phyloP scores from a whole-genome alignment of 2,329 filamentous ascomycete species.

The Xylaria digitata region DNA sequence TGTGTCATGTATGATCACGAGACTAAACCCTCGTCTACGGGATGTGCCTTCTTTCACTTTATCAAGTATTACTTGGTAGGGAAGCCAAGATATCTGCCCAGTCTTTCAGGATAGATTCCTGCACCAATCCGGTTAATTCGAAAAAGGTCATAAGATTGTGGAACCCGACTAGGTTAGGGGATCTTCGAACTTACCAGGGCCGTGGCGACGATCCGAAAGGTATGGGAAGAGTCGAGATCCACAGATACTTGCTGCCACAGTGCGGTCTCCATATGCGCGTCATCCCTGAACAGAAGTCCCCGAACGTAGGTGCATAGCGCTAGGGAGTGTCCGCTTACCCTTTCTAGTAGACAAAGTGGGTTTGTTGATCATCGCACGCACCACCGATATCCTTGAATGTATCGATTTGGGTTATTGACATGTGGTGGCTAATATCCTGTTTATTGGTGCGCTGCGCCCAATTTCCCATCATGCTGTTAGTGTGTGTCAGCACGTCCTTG shows the following conservation, averaged over 20 bases:
- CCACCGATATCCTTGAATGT: not conserved
- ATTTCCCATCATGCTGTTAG: not conserved
- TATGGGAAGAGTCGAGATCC: not conserved
- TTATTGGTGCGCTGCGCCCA: not conserved
- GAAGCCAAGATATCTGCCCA: too few species aligned
- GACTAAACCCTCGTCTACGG: too few species aligned
- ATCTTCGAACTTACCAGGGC: too few species aligned
- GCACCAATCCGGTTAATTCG: too few species aligned
- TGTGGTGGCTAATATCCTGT: not conserved
- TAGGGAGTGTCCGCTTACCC: slow-evolving; percentile 3
- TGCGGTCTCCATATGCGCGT: not conserved
- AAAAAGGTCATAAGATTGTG: too few species aligned
- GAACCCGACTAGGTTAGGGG: too few species aligned
- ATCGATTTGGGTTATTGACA: not conserved
- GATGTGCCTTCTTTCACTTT: too few species aligned
- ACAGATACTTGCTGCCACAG: slow-evolving; percentile 1
- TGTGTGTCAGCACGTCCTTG: not conserved
- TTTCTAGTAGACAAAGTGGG: not conserved
- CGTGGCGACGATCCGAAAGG: not conserved
- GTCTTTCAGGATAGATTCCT: too few species aligned
- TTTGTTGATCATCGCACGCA: too few species aligned
- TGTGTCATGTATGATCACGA: too few species aligned
- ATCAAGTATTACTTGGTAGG: too few species aligned
- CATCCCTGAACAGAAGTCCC: slow-evolving; percentile 6
- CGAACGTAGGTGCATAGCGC: not conserved